Evolutionary conservation across 768 basidiomycete species (phyloP).

Genomic region (Kwoniella sp.): DNA sequence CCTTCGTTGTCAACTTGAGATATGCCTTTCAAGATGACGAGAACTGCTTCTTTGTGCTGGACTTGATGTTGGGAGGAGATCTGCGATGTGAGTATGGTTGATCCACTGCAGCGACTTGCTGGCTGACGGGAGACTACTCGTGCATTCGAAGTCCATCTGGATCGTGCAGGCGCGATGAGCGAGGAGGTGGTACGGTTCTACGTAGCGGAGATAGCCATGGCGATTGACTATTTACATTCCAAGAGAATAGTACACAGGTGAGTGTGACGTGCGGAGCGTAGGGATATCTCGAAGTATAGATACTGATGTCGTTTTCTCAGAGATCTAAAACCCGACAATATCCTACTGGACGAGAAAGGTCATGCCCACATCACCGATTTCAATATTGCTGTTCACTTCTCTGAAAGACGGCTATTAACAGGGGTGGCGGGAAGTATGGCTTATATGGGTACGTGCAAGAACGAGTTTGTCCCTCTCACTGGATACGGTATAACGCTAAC

Average conservation of each 20-base stretch:
- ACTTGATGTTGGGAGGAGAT: slow-evolving; percentile 94
- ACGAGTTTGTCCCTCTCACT: not conserved
- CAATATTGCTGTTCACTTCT: slow-evolving; percentile 98
- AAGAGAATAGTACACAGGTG: slow-evolving; percentile 95
- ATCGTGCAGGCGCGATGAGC: slow-evolving; percentile 71
- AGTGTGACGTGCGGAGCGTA: slow-evolving; percentile 40
- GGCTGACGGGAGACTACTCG: not conserved
- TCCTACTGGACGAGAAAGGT: slow-evolving; percentile 87
- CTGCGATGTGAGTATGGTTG: slow-evolving; percentile 76
- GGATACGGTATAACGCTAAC: slow-evolving; percentile 12
- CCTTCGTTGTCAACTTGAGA: slow-evolving; percentile 84
- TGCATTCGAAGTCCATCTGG: slow-evolving; percentile 72
- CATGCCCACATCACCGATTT: slow-evolving; percentile 98
- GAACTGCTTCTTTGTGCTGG: slow-evolving; percentile 96
- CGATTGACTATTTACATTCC: slow-evolving; percentile 85
- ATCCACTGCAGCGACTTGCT: too few relatives aligned
- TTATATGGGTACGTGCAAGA: slow-evolving; percentile 76
- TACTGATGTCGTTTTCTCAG: slow-evolving; percentile 58
- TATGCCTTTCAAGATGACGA: slow-evolving; percentile 98
- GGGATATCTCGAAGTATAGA: slow-evolving; percentile 1
- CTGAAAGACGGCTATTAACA: slow-evolving; percentile 80
- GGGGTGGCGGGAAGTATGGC: slow-evolving; percentile 98
- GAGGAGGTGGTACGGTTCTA: slow-evolving; percentile 85
- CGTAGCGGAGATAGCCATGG: slow-evolving; percentile 84
- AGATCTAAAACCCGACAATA: slow-evolving; percentile 96